phyloP scores from a whole-genome alignment of 2,329 filamentous ascomycete genomes.

The Pseudocercospora crystallina region DNA sequence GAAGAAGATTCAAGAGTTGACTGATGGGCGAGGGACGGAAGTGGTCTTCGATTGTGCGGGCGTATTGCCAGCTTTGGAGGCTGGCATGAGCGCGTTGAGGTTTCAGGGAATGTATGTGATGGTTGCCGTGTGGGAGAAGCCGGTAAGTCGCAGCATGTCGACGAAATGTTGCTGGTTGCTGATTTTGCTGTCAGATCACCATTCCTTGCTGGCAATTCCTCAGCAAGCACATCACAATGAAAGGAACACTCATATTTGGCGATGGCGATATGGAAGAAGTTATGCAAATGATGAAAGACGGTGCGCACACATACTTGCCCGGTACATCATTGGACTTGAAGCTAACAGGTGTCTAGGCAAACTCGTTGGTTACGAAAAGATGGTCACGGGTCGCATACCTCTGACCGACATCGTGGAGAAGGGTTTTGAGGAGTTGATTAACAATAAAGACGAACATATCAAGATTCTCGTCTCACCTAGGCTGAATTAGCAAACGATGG shows the following conservation, averaged over 20 bases:
- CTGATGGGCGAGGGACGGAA: constrained; percentile 19
- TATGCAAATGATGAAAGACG: constrained; percentile 17
- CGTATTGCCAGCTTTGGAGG: constrained; percentile 16
- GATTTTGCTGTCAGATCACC: constrained; percentile 10
- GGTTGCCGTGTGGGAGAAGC: constrained; percentile 27
- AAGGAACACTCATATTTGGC: constrained; percentile 19
- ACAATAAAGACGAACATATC: constrained; percentile 19
- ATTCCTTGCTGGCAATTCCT: constrained; percentile 19
- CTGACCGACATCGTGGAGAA: constrained; percentile 18
- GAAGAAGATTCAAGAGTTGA: constrained; percentile 15
- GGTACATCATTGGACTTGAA: neutral
- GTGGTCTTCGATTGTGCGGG: constrained; percentile 29
- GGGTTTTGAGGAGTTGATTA: constrained; percentile 18
- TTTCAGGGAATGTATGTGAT: constrained; percentile 24
- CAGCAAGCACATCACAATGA: constrained; percentile 22
- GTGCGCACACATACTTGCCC: neutral
- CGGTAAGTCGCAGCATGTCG: constrained; percentile 4
- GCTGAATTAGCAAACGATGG: neutral
- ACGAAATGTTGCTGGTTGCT: neutral
- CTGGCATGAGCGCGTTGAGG: constrained; percentile 22
- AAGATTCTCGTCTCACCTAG: constrained; percentile 20
- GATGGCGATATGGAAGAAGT: constrained; percentile 18
- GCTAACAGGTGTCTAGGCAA: neutral
- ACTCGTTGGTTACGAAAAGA: constrained; percentile 16
- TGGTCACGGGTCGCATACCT: constrained; percentile 19